A percentile compares a stretch with the other conserved stretches of the same genome.
phyloP scores from a whole-genome alignment of 164 flowering plant genomes.

The Hamamelis virginiana region DNA sequence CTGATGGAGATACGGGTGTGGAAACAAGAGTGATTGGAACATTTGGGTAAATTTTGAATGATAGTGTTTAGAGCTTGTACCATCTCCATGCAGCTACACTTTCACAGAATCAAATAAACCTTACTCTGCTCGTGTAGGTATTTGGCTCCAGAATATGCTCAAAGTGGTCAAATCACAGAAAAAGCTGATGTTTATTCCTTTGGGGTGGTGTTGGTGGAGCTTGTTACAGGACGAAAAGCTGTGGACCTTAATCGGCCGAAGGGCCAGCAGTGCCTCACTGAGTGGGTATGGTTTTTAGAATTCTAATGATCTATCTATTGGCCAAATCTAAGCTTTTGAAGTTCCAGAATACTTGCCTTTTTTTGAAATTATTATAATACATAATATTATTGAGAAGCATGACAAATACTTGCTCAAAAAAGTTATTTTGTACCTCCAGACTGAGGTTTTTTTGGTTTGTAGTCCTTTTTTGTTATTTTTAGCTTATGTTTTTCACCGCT shows the following conservation, averaged over 20 bases:
- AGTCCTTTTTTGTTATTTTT: not conserved
- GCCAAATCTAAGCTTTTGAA: not conserved
- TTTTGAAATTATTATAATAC: no score
- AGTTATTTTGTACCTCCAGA: no score
- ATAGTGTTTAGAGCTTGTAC: not conserved
- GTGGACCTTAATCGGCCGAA: slow-evolving; percentile 85
- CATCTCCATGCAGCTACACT: not conserved
- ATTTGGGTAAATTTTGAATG: slow-evolving; percentile 61
- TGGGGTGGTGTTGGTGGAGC: slow-evolving; percentile 91
- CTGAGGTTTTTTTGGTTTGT: no score
- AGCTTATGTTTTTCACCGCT: slow-evolving; percentile 3
- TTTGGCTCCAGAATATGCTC: slow-evolving; percentile 97
- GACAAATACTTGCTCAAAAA: not conserved
- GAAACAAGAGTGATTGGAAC: slow-evolving; percentile 97
- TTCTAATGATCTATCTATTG: not conserved
- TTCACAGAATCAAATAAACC: not conserved
- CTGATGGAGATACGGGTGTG: slow-evolving; percentile 80
- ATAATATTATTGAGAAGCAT: not conserved
- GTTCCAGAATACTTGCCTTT: not conserved
- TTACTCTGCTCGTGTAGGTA: slow-evolving; percentile 45
- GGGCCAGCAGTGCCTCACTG: slow-evolving; percentile 93
- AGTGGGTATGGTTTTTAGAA: slow-evolving; percentile 62
- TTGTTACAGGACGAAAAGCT: slow-evolving; percentile 91
- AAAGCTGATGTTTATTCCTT: slow-evolving; percentile 96
- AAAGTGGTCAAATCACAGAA: slow-evolving; percentile 93